Evolutionary conservation across 768 basidiomycete species (phyloP).

Genomic region (Obba rivulosa): DNA sequence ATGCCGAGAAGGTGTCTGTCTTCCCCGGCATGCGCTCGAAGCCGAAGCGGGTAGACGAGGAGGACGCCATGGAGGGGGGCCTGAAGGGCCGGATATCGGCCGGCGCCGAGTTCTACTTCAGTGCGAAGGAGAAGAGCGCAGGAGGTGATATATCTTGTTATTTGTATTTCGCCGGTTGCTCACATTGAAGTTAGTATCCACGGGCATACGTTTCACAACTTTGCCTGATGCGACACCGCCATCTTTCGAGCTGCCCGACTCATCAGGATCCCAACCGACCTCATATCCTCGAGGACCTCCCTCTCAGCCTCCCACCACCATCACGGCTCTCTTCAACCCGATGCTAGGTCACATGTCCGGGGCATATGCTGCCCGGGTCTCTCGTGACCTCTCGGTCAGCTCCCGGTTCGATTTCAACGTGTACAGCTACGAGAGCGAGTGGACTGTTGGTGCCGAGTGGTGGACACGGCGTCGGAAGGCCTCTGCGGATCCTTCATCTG

Average conservation of each 20-base stretch:
- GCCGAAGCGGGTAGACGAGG: constrained; percentile 86
- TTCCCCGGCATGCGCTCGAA: constrained; percentile 18
- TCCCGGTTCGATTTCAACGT: constrained; percentile 95
- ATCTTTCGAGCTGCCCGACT: constrained; percentile 44
- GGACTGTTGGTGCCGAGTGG: constrained; percentile 95
- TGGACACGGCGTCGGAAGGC: constrained; percentile 69
- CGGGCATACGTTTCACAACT: constrained; percentile 92
- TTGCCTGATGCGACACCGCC: constrained; percentile 73
- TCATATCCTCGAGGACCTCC: constrained; percentile 28
- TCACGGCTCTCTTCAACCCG: constrained; percentile 92
- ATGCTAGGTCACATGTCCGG: constrained; percentile 92
- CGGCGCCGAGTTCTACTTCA: constrained; percentile 92
- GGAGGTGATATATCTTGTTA: constrained; percentile 51
- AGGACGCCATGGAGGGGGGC: constrained; percentile 89
- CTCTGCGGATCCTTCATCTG: not conserved
- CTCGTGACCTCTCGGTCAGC: constrained; percentile 78
- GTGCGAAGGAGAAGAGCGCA: constrained; percentile 87
- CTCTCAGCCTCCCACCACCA: constrained; percentile 86
- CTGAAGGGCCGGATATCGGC: constrained; percentile 86
- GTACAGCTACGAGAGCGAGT: constrained; percentile 95
- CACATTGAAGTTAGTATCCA: constrained; percentile 57
- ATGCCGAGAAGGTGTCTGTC: constrained; percentile 23
- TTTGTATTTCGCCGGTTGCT: not conserved
- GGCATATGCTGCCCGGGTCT: constrained; percentile 87
- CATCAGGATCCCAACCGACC: constrained; percentile 25